Conservation (phyloP, 148 eudicot species). For the Rheum nobile region DNA sequence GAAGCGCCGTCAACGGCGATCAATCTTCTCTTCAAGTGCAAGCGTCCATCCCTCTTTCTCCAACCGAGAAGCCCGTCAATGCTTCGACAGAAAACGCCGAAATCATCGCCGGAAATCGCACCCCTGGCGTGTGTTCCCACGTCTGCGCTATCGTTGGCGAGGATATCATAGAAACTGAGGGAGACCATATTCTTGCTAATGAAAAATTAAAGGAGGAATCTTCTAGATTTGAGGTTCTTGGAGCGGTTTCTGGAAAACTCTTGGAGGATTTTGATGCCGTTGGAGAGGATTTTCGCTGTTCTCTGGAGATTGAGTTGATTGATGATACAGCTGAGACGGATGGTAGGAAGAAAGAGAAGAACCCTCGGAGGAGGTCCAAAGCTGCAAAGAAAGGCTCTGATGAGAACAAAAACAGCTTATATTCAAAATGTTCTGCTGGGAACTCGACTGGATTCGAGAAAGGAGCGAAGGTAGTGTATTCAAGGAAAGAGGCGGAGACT, state of each 20-base stretch:
- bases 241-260: neutral
- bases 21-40: neutral
- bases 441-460: neutral
- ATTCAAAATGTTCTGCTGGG: neutral
- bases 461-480: slow-evolving; percentile 17
- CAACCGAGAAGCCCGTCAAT: neutral
- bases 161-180: neutral
- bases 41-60: too few species aligned
- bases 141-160: neutral
- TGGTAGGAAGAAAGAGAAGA: slow-evolving; percentile 15
- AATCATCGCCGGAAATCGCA: neutral
- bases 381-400: slow-evolving; percentile 8
- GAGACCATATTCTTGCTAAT: neutral
- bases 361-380: slow-evolving; percentile 15
- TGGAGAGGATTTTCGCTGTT: neutral
- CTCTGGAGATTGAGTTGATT: slow-evolving; percentile 24
- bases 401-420: slow-evolving; percentile 5
- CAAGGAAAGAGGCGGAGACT: slow-evolving; percentile 31
- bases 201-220: neutral
- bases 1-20: neutral
- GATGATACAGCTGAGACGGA: slow-evolving; percentile 21
- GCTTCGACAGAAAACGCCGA: neutral
- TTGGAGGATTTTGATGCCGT: neutral
- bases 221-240: neutral
- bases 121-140: neutral